These are phyloP conservation scores for Phaeotremella fagi DNA, from an alignment of 768 basidiomycete genomes.

Conservation along the genomic window DNA sequence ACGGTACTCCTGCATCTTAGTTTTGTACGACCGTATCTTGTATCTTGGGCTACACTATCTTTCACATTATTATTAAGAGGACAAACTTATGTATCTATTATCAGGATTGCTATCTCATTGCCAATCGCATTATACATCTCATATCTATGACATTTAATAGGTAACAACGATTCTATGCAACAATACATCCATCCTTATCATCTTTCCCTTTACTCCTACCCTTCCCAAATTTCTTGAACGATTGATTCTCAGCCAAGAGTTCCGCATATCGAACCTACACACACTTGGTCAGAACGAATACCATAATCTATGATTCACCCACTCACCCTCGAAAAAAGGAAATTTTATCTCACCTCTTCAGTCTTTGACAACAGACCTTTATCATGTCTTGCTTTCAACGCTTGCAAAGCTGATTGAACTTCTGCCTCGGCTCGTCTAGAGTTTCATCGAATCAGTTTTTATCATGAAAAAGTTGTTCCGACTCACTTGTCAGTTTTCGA, in stretches of 20 bases:
- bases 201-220: constrained; percentile 4
- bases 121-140: no score
- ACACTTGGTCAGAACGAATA: neutral
- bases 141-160: no score
- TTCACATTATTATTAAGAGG: no score
- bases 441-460: neutral
- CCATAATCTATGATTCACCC: neutral
- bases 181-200: constrained; percentile 36
- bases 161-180: constrained; percentile 5
- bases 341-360: constrained; percentile 43
- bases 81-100: no score
- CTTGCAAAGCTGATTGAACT: constrained; percentile 36
- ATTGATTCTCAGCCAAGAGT: constrained; percentile 27
- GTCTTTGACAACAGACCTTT: constrained; percentile 42
- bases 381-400: constrained; percentile 40
- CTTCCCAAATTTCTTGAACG: constrained; percentile 13
- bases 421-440: constrained; percentile 42
- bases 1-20: no score
- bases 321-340: neutral
- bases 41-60: no score
- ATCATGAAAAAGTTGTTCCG: no score
- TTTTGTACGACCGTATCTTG: no score
- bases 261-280: constrained; percentile 38
- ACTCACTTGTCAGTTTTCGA: constrained; percentile 45
- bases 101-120: no score